Evolutionary conservation across 306 rosid species (phyloP).

Genomic region (Rubus idaeus): DNA sequence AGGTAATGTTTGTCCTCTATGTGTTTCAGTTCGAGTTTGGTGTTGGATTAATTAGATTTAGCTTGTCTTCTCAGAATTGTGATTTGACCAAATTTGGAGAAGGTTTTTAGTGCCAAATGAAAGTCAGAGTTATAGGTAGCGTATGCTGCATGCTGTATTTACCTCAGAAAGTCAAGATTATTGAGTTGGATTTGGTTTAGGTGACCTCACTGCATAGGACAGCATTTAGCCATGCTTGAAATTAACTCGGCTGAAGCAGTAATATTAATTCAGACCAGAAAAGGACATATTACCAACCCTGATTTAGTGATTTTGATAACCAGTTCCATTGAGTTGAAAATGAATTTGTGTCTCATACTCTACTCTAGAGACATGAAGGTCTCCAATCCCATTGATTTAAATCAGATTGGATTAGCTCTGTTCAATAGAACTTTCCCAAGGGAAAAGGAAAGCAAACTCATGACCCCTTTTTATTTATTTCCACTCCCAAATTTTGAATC

Average conservation of each 20-base stretch:
- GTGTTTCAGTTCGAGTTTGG: background rate
- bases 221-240: constrained; percentile 5
- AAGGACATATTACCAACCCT: background rate
- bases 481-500: no score
- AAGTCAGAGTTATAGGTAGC: constrained; percentile 27
- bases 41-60: background rate
- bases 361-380: no score
- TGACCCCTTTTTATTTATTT: no score
- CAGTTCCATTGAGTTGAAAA: background rate
- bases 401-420: background rate
- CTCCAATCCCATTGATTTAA: background rate
- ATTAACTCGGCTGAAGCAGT: background rate
- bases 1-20: background rate
- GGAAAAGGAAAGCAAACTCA: background rate
- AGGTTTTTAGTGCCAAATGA: background rate
- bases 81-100: background rate
- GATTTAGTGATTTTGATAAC: background rate
- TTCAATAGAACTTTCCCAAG: background rate
- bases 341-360: no score
- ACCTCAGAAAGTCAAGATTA: constrained; percentile 22
- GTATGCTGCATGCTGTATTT: constrained; percentile 9
- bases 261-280: background rate
- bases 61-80: background rate
- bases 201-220: constrained; percentile 27
- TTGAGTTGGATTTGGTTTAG: constrained; percentile 19